Evolutionary conservation across 257 asterid species (phyloP), one percentile per base, ranked within the genome.

Genomic region (Forsythia viridissima): DNA sequence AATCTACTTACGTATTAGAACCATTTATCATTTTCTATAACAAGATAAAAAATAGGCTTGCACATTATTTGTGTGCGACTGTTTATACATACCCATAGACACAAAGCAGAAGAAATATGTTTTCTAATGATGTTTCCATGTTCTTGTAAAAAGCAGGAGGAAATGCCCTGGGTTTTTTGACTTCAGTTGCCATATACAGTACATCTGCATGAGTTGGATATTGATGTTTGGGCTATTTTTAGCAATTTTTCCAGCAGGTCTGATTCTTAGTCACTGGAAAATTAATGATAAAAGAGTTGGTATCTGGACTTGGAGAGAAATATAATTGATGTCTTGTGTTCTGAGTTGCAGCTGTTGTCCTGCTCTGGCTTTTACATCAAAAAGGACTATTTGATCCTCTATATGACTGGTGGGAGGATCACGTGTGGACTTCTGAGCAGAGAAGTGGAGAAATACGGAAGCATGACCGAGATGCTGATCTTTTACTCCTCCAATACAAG

Each of bases 321-420:
- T 67, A 11, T 61, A 69, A 55, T 73, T 65, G 61, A 76, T 42
- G 44, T 77, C 16, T 66, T 57, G 24, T 73, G 69, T 55, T 76
- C 18, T 85, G 88, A 75, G 46, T 70, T 86, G 85, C 92, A 96
- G 98, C 88, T 74, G 20, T 88, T 51, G 88, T 93, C 75, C 86
- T 93, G 34, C 84, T 96, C 16, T 93, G 96, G 97, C 97, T 93
- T 85, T 83, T 93, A 68, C 98, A 96, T 79, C 88, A 91, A 76
- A 90, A 92, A 80, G 98, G 97, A 52, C 76, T 96, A 65, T 96
- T 93, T 52, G 97, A 91, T 87, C 96, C 97, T 46, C 76, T 93
- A 55, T 90, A 93, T 63, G 99, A 96, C 80, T 93, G 99, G 99
- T 93, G 98, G 96, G 97, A 91, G 82, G 98, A 96, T 88, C 97